Evolutionary conservation across 306 rosid species (phyloP), one percentile per base, ranked within the genome.

Genomic region (Cucurbita maxima): DNA sequence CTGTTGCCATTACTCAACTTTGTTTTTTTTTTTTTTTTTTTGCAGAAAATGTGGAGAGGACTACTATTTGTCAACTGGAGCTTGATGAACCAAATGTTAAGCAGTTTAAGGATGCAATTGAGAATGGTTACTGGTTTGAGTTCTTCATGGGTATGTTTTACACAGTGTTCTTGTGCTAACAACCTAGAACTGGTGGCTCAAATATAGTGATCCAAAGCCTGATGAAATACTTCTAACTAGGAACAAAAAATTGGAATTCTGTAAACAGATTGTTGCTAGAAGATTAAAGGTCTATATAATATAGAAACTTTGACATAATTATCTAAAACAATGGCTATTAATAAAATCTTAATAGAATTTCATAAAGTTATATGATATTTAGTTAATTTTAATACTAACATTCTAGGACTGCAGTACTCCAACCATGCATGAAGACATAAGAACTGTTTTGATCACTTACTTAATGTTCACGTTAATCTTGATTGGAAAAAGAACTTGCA

Each of bases 71-170:
- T 74, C 84, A 59, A 9, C 62, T 91, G 69, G 74, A 77, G 41
- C 92, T 91, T 34, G 84, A 89, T 41, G 92, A 85, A 10, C 77
- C 82, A 53, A 89, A 84, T 60, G 96, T 83, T 82, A 89, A 86
- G 81, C 97, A 86, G 19, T 94, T 94, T 85, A 91, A 85, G 88
- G 92, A 94, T 77, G 99, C 99, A 72, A 88, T 94, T 63, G 97
- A 89, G 82, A 94, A 81, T 73, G 88, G 83, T 75, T 91, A 94
- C 84, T 94, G 97, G 99, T 83, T 94, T 79, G 99, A 94, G 81
- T 94, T 94, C 82, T 94, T 94, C 83, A 84, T 94, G 88, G 99
- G 99, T 94, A 91, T 75, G 97, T 82, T 76, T 52, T 74, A 19
- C 75, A 10, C 37, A 68, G 67, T 63, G 57, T 73, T 72, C 4